Evolutionary conservation across 306 rosid species (phyloP).

Genomic region (Rubus idaeus): DNA sequence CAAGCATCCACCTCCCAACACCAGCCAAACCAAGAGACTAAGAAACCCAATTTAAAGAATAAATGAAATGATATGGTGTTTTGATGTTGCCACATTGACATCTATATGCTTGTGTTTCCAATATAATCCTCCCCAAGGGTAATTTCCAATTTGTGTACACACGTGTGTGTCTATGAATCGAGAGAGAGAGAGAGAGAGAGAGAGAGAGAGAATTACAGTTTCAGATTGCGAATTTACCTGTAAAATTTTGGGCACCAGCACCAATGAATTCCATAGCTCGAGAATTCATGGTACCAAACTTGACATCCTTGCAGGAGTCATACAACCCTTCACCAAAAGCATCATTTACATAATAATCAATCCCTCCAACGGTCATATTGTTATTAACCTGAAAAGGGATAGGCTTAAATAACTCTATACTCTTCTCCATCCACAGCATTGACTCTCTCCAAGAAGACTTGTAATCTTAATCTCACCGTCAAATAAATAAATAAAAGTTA

Average conservation of each 20-base stretch:
- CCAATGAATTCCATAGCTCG: slow-evolving; percentile 81
- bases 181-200: no score
- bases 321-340: slow-evolving; percentile 91
- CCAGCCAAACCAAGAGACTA: slow-evolving; percentile 2
- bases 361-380: slow-evolving; percentile 78
- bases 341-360: slow-evolving; percentile 71
- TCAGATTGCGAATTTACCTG: slow-evolving; percentile 50
- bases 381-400: slow-evolving; percentile 61
- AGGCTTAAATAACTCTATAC: slow-evolving; percentile 10
- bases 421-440: slow-evolving; percentile 9
- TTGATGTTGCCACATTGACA: not conserved
- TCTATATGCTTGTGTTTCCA: slow-evolving; percentile 1
- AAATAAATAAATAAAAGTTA: not conserved
- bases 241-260: slow-evolving; percentile 79
- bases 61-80: not conserved
- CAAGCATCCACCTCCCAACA: not conserved
- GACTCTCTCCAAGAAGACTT: not conserved
- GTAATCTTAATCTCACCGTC: not conserved
- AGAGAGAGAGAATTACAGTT: slow-evolving; percentile 21
- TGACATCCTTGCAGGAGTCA: slow-evolving; percentile 95
- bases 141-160: not conserved
- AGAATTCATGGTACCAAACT: slow-evolving; percentile 89
- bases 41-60: not conserved
- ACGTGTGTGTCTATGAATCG: not conserved
- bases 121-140: not conserved